Evolutionary conservation across 2,329 filamentous ascomycete genomes (phyloP), one percentile per base, ranked within the genome.

Genomic region (Epichloe typhina): DNA sequence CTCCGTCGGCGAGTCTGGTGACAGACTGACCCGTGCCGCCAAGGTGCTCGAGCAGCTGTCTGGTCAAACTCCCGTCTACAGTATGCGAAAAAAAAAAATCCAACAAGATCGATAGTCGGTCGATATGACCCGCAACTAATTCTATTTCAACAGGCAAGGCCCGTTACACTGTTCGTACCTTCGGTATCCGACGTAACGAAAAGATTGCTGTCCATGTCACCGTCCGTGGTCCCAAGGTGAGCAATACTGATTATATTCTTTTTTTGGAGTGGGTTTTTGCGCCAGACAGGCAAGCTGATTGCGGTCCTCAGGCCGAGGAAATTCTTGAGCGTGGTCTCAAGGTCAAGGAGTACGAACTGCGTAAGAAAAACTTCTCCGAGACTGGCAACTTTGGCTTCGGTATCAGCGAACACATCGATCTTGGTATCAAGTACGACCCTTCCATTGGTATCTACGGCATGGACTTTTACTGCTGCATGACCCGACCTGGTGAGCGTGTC

Each of bases 381-480:
- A 97, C 91, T 62, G 93, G 93, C 72, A 95, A 96, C 86, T 98
- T 98, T 73, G 93, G 93, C 65, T 98, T 98, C 83, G 93, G 93
- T 80, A 98, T 98, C 81, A 89, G 82, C 79, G 93, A 98, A 80
- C 93, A 98, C 86, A 98, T 98, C 76, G 93, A 98, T 83, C 82
- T 98, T 68, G 93, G 93, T 69, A 98, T 98, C 88, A 98, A 98
- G 85, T 96, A 96, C 80, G 90, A 96, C 79, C 90, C 90, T 60
- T 86, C 82, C 59, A 96, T 96, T 65, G 90, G 90, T 84, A 96
- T 96, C 74, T 96, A 95, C 82, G 90, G 93, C 73, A 98, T 98
- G 93, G 93, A 98, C 79, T 98, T 98, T 79, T 98, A 96, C 86
- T 90, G 85, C 87, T 97, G 91, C 88, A 98, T 98, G 93, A 95